Conservation (phyloP, 306 rosid species). For the Senna siamea region DNA sequence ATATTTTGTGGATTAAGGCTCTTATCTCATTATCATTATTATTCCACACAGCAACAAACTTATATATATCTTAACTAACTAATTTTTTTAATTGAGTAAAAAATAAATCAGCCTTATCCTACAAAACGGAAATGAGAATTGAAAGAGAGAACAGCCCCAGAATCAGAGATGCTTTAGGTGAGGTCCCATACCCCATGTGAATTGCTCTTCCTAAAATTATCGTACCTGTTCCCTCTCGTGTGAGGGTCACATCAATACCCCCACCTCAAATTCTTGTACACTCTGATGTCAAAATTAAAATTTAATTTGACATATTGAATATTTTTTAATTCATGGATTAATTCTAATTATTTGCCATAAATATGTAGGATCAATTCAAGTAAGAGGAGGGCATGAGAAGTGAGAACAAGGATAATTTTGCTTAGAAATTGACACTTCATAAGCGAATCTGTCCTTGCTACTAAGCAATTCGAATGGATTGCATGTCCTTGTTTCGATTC, state of each 20-base stretch:
- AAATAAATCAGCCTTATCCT: neutral
- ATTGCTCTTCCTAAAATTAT: conserved; percentile 8
- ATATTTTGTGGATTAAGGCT: too few species aligned
- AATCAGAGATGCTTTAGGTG: neutral
- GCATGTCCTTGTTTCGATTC: neutral
- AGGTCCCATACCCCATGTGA: conserved; percentile 50
- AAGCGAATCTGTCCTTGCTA: neutral
- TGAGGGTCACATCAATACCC: neutral
- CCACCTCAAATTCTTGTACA: neutral
- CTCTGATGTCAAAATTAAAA: neutral
- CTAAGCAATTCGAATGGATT: neutral
- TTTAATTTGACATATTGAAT: neutral
- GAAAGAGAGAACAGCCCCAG: neutral
- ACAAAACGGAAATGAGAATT: neutral
- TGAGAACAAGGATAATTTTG: neutral
- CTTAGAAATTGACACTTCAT: neutral
- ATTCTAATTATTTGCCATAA: neutral
- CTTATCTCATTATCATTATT: too few species aligned
- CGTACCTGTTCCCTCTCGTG: conserved; percentile 27
- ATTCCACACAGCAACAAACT: too few species aligned
- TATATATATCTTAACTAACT: too few species aligned
- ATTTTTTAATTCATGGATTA: too few species aligned
- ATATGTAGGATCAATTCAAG: too few species aligned
- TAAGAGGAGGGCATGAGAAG: neutral
- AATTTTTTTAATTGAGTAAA: too few species aligned